These are phyloP conservation scores for Arctium lappa DNA, from an alignment of 129 eudicot genomes.

Conservation along the genomic window DNA sequence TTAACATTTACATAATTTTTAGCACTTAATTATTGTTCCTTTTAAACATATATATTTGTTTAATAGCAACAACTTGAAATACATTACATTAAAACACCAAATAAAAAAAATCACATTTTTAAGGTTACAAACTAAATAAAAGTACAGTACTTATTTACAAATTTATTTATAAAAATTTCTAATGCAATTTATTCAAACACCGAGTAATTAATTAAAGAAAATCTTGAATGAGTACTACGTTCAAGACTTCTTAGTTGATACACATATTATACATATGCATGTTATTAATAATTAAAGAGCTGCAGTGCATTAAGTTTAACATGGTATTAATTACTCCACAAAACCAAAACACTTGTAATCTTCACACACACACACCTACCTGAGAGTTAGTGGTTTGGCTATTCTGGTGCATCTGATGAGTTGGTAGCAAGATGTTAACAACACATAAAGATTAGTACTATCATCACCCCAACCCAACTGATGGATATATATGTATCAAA, in stretches of 20 bases:
- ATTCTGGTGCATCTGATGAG: constrained; percentile 35
- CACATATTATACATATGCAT: no score
- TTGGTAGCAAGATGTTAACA: constrained; percentile 32
- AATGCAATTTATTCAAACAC: neutral
- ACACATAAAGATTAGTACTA: constrained; percentile 7
- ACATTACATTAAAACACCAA: neutral
- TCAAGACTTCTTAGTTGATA: no score
- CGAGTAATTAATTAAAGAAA: no score
- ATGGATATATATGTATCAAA: neutral
- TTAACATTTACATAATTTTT: no score
- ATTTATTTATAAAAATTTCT: no score
- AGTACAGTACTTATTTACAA: neutral
- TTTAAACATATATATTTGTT: no score
- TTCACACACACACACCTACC: constrained; percentile 16
- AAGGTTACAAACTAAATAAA: neutral
- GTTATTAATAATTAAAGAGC: no score
- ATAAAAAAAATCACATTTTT: no score
- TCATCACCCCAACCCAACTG: neutral
- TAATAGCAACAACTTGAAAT: neutral
- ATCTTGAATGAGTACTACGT: neutral
- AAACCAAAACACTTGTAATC: neutral
- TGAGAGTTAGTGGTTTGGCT: constrained; percentile 25
- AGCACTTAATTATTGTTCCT: no score
- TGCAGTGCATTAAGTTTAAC: neutral
- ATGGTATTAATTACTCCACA: neutral